Conservation (phyloP, 345 rosid species). For the Eucalyptus coolabah region DNA sequence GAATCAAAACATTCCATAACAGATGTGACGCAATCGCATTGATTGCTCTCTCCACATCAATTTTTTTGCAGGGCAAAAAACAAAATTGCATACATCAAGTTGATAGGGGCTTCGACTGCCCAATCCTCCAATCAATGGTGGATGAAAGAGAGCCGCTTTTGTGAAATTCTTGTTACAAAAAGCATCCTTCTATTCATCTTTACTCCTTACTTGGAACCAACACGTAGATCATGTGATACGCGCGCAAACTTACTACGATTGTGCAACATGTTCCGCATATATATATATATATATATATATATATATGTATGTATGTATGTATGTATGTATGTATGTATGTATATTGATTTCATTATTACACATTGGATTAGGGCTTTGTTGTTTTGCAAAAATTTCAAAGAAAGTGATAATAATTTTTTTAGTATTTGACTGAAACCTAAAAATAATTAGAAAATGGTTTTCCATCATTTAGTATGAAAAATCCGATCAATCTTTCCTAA, state of each 20-base stretch:
- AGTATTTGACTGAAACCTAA: too few relatives aligned
- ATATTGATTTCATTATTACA: too few relatives aligned
- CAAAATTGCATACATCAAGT: not conserved
- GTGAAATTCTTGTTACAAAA: not conserved
- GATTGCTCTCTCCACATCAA: not conserved
- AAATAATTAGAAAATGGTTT: too few relatives aligned
- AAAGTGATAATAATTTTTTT: too few relatives aligned
- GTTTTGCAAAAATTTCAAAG: too few relatives aligned
- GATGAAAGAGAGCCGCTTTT: not conserved
- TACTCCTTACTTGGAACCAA: not conserved
- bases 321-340: too few relatives aligned
- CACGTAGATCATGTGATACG: not conserved
- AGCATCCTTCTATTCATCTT: not conserved
- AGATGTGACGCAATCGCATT: not conserved
- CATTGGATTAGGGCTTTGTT: too few relatives aligned
- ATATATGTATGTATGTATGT: too few relatives aligned
- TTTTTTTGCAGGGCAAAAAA: not conserved
- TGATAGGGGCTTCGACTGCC: not conserved
- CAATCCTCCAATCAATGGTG: not conserved
- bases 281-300: too few relatives aligned
- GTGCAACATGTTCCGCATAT: not conserved
- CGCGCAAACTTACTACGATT: not conserved
- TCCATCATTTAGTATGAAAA: too few relatives aligned
- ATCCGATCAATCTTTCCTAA: too few relatives aligned
- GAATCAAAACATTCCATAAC: not conserved